Evolutionary conservation across 176 grass and related monocot species (phyloP).

Genomic region (Rhynchospora pubera): DNA sequence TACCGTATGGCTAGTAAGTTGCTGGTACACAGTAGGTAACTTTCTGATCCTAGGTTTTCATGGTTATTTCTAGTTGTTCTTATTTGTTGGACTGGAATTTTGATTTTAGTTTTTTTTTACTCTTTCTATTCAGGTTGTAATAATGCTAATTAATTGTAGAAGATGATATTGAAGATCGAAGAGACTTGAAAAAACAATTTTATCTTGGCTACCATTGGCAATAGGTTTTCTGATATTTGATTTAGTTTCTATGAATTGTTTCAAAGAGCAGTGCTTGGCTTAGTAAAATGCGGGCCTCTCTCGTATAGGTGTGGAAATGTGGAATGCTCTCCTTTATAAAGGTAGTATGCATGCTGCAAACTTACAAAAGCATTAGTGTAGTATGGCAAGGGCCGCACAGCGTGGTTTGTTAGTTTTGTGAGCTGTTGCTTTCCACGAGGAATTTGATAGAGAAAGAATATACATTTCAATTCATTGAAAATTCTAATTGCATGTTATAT

Average conservation of each 20-base stretch:
- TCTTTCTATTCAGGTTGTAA: neutral
- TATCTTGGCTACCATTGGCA: neutral
- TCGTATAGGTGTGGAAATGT: neutral
- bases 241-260: conserved; percentile 11
- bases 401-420: neutral
- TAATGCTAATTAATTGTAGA: neutral
- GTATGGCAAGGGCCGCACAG: neutral
- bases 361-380: neutral
- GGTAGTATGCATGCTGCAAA: neutral
- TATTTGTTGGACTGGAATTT: conserved; percentile 2
- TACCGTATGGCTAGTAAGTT: neutral
- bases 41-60: neutral
- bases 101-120: neutral
- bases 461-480: neutral
- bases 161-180: neutral
- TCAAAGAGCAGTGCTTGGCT: neutral
- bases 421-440: neutral
- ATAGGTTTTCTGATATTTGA: conserved; percentile 8
- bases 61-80: neutral
- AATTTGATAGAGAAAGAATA: neutral
- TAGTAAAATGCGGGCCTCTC: neutral
- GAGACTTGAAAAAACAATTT: neutral
- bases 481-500: neutral
- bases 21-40: neutral
- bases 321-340: neutral